A percentile compares a stretch with the other conserved stretches of the same genome.
Evolutionary conservation across 805 yeast genomes (phyloP).

Genomic region (Nakazawaea molendinolei): DNA sequence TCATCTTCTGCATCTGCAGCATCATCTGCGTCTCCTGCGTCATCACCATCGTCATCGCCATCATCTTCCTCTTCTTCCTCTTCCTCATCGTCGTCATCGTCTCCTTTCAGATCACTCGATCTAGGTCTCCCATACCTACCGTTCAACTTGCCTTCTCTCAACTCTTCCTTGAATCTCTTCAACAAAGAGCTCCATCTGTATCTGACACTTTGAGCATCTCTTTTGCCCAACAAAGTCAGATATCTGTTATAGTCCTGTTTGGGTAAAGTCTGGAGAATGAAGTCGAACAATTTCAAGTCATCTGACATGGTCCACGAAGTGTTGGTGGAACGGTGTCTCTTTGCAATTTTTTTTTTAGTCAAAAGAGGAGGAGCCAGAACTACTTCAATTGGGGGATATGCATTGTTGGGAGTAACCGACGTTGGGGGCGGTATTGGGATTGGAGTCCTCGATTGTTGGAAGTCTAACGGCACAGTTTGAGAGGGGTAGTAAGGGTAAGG

Average conservation of each 20-base stretch:
- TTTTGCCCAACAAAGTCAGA: slow-evolving; percentile 9
- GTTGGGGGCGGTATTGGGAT: too few species aligned
- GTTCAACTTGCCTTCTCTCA: slow-evolving; percentile 7
- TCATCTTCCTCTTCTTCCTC: slow-evolving; percentile 3
- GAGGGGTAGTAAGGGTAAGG: too few species aligned
- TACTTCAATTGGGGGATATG: slow-evolving; percentile 9
- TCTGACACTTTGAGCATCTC: slow-evolving; percentile 10
- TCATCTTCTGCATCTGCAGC: slow-evolving; percentile 1
- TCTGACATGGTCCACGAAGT: slow-evolving; percentile 6
- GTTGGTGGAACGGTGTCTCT: slow-evolving; percentile 9
- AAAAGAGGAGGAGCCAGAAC: slow-evolving; percentile 7
- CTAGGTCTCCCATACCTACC: slow-evolving; percentile 4
- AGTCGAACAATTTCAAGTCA: slow-evolving; percentile 10
- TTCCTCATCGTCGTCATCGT: background rate
- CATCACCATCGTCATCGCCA: slow-evolving; percentile 1
- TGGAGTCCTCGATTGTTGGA: too few species aligned
- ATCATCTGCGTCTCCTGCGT: background rate
- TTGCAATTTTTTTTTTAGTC: slow-evolving; percentile 2
- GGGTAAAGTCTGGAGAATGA: slow-evolving; percentile 9
- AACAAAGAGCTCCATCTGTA: slow-evolving; percentile 11
- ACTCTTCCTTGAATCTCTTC: slow-evolving; percentile 9
- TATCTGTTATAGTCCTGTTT: slow-evolving; percentile 9
- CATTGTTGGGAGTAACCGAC: too few species aligned
- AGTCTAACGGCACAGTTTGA: too few species aligned
- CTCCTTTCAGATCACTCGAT: background rate